Conservation (phyloP, 1,284 basidiomycete species). For the Microbotryum violaceum region DNA sequence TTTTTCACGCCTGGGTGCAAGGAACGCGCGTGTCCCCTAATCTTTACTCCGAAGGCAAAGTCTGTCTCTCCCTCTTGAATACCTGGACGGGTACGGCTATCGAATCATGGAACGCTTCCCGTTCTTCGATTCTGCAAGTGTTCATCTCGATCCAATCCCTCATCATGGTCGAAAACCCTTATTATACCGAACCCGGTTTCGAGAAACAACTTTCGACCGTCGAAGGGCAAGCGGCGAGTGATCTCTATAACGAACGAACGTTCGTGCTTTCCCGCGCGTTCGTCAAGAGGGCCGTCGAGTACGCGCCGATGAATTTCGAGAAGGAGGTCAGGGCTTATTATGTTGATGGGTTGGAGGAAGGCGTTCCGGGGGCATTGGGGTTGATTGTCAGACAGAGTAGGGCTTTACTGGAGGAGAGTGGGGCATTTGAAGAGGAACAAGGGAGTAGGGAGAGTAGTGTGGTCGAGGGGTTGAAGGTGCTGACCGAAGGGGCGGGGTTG, state of each 20-base stretch:
- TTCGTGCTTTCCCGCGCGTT: slow-evolving; percentile 84
- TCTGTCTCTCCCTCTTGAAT: slow-evolving; percentile 82
- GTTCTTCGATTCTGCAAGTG: slow-evolving; percentile 78
- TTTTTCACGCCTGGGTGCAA: slow-evolving; percentile 89
- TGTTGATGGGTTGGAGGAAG: slow-evolving; percentile 40
- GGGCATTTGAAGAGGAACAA: slow-evolving; percentile 53
- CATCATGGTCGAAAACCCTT: slow-evolving; percentile 86
- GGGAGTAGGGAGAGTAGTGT: slow-evolving; percentile 33
- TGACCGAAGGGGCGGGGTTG: slow-evolving; percentile 74
- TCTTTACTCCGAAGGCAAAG: slow-evolving; percentile 71
- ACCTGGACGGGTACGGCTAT: slow-evolving; percentile 83
- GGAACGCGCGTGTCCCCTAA: slow-evolving; percentile 69
- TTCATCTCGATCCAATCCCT: slow-evolving; percentile 89
- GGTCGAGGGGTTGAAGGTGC: slow-evolving; percentile 23
- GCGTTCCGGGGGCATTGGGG: slow-evolving; percentile 49
- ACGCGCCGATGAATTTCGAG: slow-evolving; percentile 62
- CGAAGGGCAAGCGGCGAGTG: slow-evolving; percentile 70
- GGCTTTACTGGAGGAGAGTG: slow-evolving; percentile 61
- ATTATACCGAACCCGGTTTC: slow-evolving; percentile 56
- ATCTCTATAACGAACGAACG: slow-evolving; percentile 79
- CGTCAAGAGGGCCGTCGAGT: slow-evolving; percentile 72
- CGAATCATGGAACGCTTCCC: slow-evolving; percentile 55
- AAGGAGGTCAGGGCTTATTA: slow-evolving; percentile 70
- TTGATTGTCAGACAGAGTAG: slow-evolving; percentile 61
- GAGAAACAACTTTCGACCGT: slow-evolving; percentile 82